phyloP scores from a whole-genome alignment of 257 asterid species.

The Ocimum tenuiflorum region DNA sequence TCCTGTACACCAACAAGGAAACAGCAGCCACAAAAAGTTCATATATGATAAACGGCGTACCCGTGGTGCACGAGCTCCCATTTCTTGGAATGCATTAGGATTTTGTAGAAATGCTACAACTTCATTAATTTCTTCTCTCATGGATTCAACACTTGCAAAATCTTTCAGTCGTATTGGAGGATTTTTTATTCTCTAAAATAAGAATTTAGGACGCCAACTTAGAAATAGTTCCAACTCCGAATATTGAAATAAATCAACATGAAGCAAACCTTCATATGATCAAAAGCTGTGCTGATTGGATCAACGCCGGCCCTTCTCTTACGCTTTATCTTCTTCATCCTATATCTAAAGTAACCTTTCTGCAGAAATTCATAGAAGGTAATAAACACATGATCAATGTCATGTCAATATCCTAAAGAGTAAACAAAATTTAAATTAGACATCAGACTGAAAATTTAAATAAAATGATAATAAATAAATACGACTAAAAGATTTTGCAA shows the following conservation, averaged over 20 bases:
- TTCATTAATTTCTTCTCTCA: constrained; percentile 93
- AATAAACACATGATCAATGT: constrained; percentile 12
- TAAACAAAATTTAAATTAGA: background rate
- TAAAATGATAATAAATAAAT: background rate
- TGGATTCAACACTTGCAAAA: constrained; percentile 89
- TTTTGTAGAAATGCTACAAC: constrained; percentile 91
- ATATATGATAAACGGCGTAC: constrained; percentile 39
- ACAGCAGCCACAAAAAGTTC: constrained; percentile 1
- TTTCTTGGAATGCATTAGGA: constrained; percentile 86
- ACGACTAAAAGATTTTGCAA: background rate
- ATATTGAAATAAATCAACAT: constrained; percentile 4
- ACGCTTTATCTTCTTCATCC: constrained; percentile 38
- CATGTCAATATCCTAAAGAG: background rate
- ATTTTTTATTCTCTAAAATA: constrained; percentile 74
- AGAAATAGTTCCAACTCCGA: constrained; percentile 18
- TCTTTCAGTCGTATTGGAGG: constrained; percentile 89
- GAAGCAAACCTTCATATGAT: constrained; percentile 79
- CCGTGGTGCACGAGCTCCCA: constrained; percentile 99
- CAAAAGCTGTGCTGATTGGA: constrained; percentile 97
- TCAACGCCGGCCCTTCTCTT: constrained; percentile 66
- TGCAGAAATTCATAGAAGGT: constrained; percentile 36
- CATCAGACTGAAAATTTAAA: background rate
- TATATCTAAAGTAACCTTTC: constrained; percentile 54
- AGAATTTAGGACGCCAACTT: constrained; percentile 16
- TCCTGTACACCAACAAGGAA: constrained; percentile 6